A percentile compares a stretch with the other conserved stretches of the same genome.
These are phyloP conservation scores for Solanum acaule DNA, from an alignment of 257 asterid genomes.

Conservation along the genomic window DNA sequence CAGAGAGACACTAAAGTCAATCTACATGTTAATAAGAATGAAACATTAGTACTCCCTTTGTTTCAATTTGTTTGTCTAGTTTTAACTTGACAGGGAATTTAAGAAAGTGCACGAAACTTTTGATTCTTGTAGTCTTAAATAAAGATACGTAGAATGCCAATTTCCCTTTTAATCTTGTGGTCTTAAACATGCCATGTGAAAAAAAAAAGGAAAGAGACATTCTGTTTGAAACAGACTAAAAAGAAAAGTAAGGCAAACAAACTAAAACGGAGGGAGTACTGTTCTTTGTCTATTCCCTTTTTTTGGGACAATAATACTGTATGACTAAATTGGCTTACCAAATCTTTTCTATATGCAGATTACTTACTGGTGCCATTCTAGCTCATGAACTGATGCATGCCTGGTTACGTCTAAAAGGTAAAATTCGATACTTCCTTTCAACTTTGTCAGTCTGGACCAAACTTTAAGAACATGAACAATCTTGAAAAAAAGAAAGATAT, in stretches of 20 bases:
- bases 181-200: background rate
- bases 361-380: constrained; percentile 91
- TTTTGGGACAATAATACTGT: background rate
- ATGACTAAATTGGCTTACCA: background rate
- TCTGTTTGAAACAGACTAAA: background rate
- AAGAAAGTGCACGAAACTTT: background rate
- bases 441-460: background rate
- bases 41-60: background rate
- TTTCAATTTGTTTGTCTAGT: background rate
- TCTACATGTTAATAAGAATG: background rate
- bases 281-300: background rate
- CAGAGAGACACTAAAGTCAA: background rate
- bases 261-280: background rate
- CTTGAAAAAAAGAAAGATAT: background rate
- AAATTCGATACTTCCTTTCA: background rate
- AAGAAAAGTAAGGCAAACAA: background rate
- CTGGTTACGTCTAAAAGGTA: constrained; percentile 94
- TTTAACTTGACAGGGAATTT: background rate
- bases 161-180: background rate
- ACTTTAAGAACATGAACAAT: background rate
- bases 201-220: background rate
- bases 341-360: constrained; percentile 34
- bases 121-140: background rate
- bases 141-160: background rate
- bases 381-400: constrained; percentile 98